These are phyloP conservation scores for Rhododendron mucronatum DNA, from an alignment of 148 eudicot species.

Conservation along the genomic window DNA sequence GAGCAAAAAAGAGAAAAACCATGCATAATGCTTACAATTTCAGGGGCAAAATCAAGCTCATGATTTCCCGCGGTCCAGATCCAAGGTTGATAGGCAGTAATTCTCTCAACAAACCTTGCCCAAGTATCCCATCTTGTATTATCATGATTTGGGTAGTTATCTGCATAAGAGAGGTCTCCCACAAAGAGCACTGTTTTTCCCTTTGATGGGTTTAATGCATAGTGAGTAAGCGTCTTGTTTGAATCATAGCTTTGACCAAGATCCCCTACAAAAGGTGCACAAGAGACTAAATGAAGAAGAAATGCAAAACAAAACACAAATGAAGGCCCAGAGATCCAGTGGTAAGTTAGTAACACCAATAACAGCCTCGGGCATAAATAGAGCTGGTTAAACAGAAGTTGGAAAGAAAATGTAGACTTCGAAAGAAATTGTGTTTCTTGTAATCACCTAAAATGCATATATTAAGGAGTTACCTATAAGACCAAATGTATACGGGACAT, in stretches of 20 bases:
- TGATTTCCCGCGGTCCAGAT: slow-evolving; percentile 71
- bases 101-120: slow-evolving; percentile 52
- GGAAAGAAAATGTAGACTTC: not conserved
- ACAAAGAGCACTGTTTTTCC: slow-evolving; percentile 34
- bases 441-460: not conserved
- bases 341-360: not conserved
- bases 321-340: not conserved
- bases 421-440: not conserved
- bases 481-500: slow-evolving; percentile 46
- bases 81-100: slow-evolving; percentile 63
- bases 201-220: slow-evolving; percentile 31
- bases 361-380: not conserved
- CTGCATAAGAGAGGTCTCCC: slow-evolving; percentile 50
- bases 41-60: slow-evolving; percentile 55
- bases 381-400: not conserved
- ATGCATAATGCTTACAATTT: slow-evolving; percentile 37
- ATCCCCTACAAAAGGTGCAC: slow-evolving; percentile 29
- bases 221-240: slow-evolving; percentile 37
- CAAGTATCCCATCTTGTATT: slow-evolving; percentile 63
- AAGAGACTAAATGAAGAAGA: not conserved
- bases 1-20: not conserved
- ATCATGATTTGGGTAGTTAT: slow-evolving; percentile 35
- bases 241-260: slow-evolving; percentile 49
- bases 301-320: not conserved
- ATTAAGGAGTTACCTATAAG: slow-evolving; percentile 29